These are phyloP conservation scores for Clonostachys rhizophaga DNA, from an alignment of 2,329 filamentous ascomycete species.

Conservation along the genomic window DNA sequence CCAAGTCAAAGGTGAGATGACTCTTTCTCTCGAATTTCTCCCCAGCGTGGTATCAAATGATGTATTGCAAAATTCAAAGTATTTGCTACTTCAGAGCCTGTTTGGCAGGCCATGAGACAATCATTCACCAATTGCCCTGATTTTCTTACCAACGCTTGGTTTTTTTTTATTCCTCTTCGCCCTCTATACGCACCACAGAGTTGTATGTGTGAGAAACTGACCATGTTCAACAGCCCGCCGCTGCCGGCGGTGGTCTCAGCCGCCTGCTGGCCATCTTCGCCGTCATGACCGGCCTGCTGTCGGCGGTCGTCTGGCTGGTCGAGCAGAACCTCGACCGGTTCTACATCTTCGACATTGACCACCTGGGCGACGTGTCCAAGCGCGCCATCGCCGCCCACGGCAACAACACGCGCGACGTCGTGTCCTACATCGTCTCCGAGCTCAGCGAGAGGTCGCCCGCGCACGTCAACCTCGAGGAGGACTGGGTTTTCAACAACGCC, in stretches of 20 bases:
- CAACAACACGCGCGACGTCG: slow-evolving; percentile 68
- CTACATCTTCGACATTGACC: slow-evolving; percentile 69
- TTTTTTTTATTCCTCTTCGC: background rate
- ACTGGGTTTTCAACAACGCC: slow-evolving; percentile 91
- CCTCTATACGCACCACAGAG: background rate
- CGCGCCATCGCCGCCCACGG: slow-evolving; percentile 64
- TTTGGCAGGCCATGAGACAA: slow-evolving; percentile 89
- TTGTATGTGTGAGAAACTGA: background rate
- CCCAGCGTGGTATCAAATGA: slow-evolving; percentile 55
- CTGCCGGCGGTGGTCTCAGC: slow-evolving; percentile 15
- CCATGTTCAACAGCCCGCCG: background rate
- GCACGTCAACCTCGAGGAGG: slow-evolving; percentile 66
- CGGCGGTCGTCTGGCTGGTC: slow-evolving; percentile 47
- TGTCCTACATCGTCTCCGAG: slow-evolving; percentile 65
- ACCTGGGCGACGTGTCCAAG: slow-evolving; percentile 65
- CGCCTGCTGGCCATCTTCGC: slow-evolving; percentile 43
- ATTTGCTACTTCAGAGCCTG: slow-evolving; percentile 99
- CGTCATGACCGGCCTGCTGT: slow-evolving; percentile 48
- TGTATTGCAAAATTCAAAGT: slow-evolving; percentile 85
- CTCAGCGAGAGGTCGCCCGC: slow-evolving; percentile 45
- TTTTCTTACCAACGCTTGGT: slow-evolving; percentile 17
- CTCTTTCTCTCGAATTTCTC: background rate
- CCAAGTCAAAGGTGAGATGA: slow-evolving; percentile 67
- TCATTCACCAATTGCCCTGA: slow-evolving; percentile 85
- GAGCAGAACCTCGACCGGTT: slow-evolving; percentile 58